A percentile compares a stretch with the other conserved stretches of the same genome.
Evolutionary conservation across 2,329 filamentous ascomycete genomes (phyloP).

Genomic region (Penicillium sp.): DNA sequence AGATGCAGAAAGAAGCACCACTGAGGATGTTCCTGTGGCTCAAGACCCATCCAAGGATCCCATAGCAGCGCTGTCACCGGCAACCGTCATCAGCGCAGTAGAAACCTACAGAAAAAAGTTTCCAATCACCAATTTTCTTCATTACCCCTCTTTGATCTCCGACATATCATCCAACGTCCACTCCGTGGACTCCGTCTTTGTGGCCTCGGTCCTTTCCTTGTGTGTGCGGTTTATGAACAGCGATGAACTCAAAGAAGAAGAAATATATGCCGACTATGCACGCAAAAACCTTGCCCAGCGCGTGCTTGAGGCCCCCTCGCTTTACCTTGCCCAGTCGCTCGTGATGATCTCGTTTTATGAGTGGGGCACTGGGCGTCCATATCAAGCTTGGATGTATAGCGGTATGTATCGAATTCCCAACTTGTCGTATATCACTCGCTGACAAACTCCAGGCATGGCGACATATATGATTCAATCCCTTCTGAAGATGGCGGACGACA

Average conservation of each 20-base stretch:
- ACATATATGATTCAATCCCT: conserved; percentile 41
- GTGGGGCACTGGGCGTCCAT: conserved; percentile 37
- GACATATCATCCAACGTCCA: conserved; percentile 31
- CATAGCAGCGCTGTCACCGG: conserved; percentile 23
- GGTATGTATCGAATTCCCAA: conserved; percentile 20
- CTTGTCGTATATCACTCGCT: background rate
- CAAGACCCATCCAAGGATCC: conserved; percentile 13
- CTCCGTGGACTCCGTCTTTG: conserved; percentile 35
- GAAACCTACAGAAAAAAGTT: conserved; percentile 40
- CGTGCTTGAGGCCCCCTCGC: conserved; percentile 34
- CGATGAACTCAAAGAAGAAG: conserved; percentile 25
- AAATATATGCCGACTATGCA: conserved; percentile 35
- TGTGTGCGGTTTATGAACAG: conserved; percentile 35
- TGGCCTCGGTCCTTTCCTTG: conserved; percentile 35
- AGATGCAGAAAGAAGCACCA: background rate
- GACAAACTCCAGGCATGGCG: conserved; percentile 32
- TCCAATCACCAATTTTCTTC: conserved; percentile 38
- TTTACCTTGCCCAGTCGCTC: conserved; percentile 36
- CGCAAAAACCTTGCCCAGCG: conserved; percentile 31
- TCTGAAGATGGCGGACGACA: conserved; percentile 37
- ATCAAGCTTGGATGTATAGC: conserved; percentile 42
- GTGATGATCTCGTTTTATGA: conserved; percentile 40
- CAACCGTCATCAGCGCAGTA: conserved; percentile 34
- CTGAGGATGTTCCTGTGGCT: conserved; percentile 5
- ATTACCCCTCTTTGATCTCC: conserved; percentile 37